A percentile compares a stretch with the other conserved stretches of the same genome.
Evolutionary conservation across 1,284 basidiomycete genomes (phyloP).

Genomic region (Naganishia albida): DNA sequence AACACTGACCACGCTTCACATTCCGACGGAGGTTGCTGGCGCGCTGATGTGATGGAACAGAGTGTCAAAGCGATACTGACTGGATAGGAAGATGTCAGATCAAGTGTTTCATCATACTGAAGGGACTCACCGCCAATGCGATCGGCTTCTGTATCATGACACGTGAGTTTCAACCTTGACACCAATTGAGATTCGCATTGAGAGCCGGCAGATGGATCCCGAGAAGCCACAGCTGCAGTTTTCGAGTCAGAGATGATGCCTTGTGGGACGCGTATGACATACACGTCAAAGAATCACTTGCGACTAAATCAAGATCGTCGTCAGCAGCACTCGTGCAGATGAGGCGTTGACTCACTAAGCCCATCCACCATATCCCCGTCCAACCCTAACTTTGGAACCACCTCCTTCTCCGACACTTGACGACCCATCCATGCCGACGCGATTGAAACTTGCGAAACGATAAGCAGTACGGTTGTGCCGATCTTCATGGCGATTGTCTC

Average conservation of each 20-base stretch:
- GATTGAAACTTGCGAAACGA: neutral
- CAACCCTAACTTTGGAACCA: neutral
- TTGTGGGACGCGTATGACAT: too few species aligned
- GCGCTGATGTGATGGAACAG: slow-evolving; percentile 48
- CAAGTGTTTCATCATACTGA: neutral
- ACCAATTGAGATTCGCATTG: slow-evolving; percentile 14
- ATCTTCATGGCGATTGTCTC: neutral
- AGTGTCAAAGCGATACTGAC: slow-evolving; percentile 52
- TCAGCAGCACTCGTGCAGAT: neutral
- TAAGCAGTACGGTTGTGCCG: neutral
- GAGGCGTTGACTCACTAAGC: too few species aligned
- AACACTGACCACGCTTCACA: slow-evolving; percentile 42
- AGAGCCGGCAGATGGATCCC: neutral
- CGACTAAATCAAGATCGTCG: neutral
- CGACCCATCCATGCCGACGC: slow-evolving; percentile 9
- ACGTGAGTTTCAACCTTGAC: slow-evolving; percentile 6
- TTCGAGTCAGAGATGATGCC: neutral
- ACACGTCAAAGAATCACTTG: neutral
- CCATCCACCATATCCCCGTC: neutral
- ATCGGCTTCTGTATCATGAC: slow-evolving; percentile 25
- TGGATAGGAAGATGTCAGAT: slow-evolving; percentile 30
- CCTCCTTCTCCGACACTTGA: neutral
- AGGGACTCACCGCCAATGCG: slow-evolving; percentile 31
- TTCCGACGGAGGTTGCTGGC: slow-evolving; percentile 43
- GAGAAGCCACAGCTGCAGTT: neutral